phyloP scores from a whole-genome alignment of 176 grass and related monocot genomes.

The Aegilops longissima region DNA sequence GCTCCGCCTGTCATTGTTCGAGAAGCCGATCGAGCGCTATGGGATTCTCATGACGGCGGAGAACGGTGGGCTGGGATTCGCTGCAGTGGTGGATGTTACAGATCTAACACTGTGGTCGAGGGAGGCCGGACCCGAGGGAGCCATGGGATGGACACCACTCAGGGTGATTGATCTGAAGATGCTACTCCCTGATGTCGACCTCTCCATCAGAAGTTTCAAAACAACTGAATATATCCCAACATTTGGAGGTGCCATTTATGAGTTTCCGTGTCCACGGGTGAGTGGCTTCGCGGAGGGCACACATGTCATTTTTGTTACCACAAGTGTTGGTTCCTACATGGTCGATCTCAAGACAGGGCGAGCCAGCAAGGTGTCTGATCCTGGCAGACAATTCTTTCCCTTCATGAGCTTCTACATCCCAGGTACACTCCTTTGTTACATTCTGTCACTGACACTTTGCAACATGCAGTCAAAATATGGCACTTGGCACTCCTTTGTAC shows the following conservation, averaged over 20 bases:
- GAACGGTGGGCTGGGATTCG: not conserved
- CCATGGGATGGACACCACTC: not conserved
- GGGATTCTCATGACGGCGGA: not conserved
- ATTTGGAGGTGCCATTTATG: not conserved
- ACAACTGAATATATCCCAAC: not conserved
- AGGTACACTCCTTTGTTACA: not conserved
- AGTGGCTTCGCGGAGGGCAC: not conserved
- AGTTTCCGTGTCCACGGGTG: not conserved
- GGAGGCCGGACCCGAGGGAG: not conserved
- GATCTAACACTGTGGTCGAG: not conserved
- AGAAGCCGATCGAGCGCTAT: not conserved
- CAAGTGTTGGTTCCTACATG: not conserved
- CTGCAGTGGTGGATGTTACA: not conserved
- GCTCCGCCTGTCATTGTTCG: not conserved
- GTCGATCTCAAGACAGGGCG: not conserved
- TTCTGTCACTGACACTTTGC: not conserved
- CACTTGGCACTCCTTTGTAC: not conserved
- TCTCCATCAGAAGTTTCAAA: not conserved
- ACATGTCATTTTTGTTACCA: not conserved
- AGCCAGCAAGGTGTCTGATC: not conserved
- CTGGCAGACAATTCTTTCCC: not conserved
- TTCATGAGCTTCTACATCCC: not conserved
- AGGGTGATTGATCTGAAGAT: not conserved
- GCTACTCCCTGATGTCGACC: not conserved
- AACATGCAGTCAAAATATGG: not conserved